Percentiles rank a stretch among this genome's conserved stretches.
These are phyloP conservation scores for Lepidium didymum DNA, from an alignment of 345 rosid species.

Conservation along the genomic window DNA sequence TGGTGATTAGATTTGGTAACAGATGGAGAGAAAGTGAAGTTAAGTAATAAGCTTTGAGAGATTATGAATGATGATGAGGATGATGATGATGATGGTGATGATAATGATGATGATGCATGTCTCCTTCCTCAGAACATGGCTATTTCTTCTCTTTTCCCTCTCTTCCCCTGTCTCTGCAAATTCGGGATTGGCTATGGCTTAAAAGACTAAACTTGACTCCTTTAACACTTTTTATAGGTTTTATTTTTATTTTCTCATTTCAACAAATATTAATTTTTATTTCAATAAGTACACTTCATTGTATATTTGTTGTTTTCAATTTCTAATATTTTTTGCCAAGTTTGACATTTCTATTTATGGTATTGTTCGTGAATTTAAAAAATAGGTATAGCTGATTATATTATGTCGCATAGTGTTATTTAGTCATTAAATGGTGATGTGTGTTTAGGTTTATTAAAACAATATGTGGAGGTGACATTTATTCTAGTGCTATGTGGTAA, in stretches of 20 bases:
- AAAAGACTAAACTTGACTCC: constrained; percentile 25
- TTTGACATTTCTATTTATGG: neutral
- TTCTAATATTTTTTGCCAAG: neutral
- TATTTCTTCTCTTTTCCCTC: constrained; percentile 15
- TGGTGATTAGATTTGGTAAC: constrained; percentile 17
- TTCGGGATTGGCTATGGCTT: constrained; percentile 29
- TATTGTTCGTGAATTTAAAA: neutral
- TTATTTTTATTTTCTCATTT: neutral
- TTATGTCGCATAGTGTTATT: no score
- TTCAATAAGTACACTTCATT: neutral
- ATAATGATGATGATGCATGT: constrained; percentile 26
- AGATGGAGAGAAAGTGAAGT: constrained; percentile 26
- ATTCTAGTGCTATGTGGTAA: no score
- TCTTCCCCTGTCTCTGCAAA: constrained; percentile 24
- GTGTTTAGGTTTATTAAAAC: neutral
- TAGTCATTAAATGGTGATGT: neutral
- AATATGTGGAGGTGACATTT: no score
- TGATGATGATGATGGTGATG: constrained; percentile 12
- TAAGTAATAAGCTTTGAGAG: constrained; percentile 15
- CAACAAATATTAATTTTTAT: neutral
- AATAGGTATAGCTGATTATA: neutral
- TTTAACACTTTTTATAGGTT: neutral
- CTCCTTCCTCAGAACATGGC: constrained; percentile 37
- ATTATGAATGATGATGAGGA: constrained; percentile 1
- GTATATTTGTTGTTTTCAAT: neutral